Evolutionary conservation across 2,329 filamentous ascomycete genomes (phyloP).

Genomic region (Ceratocystis smalleyi): DNA sequence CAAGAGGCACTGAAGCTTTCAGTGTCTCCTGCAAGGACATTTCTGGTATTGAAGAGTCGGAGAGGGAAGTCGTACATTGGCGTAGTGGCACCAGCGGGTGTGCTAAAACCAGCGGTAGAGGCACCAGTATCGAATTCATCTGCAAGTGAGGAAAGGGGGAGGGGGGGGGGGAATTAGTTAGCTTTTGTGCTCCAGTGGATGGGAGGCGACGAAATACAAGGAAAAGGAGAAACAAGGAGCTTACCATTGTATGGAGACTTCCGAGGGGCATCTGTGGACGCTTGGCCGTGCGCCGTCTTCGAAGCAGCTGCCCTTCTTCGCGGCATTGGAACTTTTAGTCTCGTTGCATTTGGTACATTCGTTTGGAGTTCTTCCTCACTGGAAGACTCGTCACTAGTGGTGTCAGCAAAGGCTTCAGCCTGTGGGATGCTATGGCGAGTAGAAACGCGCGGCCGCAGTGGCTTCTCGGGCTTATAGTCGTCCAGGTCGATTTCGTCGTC

Average conservation of each 20-base stretch:
- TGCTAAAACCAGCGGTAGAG: background rate
- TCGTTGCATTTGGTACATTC: background rate
- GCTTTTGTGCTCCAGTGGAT: background rate
- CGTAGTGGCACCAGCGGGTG: constrained; percentile 5
- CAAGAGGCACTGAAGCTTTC: background rate
- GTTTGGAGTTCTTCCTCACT: background rate
- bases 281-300: background rate
- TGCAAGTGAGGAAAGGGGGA: too few species aligned
- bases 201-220: background rate
- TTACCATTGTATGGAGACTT: constrained; percentile 7
- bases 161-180: background rate
- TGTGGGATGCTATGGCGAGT: constrained; percentile 8
- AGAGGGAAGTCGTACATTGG: constrained; percentile 5
- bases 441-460: constrained; percentile 1
- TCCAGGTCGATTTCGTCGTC: constrained; percentile 4
- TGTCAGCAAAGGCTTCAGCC: constrained; percentile 12
- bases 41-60: background rate
- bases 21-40: background rate
- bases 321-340: constrained; percentile 8
- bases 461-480: constrained; percentile 7
- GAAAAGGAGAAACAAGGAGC: background rate
- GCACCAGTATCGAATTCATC: constrained; percentile 1
- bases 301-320: constrained; percentile 5
- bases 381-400: constrained; percentile 12
- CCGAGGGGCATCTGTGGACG: background rate